Percentiles rank a stretch among this genome's conserved stretches.
phyloP scores from a whole-genome alignment of 129 eudicot species.

The Tagetes patula region DNA sequence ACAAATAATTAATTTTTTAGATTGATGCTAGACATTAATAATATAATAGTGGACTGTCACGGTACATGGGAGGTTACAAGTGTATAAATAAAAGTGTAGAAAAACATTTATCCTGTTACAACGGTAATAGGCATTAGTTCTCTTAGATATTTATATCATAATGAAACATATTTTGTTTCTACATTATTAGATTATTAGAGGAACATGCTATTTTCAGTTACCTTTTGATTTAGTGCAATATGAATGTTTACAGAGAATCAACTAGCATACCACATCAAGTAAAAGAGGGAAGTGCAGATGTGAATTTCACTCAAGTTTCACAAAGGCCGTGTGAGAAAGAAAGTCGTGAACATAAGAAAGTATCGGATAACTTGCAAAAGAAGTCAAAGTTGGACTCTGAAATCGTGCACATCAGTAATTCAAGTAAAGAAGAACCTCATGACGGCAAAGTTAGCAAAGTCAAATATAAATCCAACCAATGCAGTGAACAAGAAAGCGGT shows the following conservation, averaged over 20 bases:
- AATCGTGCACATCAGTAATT: conserved; percentile 17
- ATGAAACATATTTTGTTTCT: background rate
- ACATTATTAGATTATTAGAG: background rate
- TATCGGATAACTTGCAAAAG: background rate
- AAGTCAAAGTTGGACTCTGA: conserved; percentile 15
- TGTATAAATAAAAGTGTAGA: background rate
- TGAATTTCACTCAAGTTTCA: conserved; percentile 16
- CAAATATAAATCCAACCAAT: conserved; percentile 2
- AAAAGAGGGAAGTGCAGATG: conserved; percentile 17
- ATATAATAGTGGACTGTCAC: background rate
- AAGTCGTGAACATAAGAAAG: background rate
- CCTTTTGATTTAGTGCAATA: conserved; percentile 10
- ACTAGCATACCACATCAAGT: conserved; percentile 20
- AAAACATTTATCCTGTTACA: background rate
- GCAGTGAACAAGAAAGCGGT: background rate
- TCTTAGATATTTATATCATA: background rate
- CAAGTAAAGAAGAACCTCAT: conserved; percentile 20
- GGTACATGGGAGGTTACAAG: background rate
- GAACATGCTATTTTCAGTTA: conserved; percentile 5
- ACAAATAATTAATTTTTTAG: background rate
- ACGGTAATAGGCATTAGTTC: background rate
- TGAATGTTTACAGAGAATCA: conserved; percentile 39
- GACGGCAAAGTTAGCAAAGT: background rate
- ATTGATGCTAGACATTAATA: background rate
- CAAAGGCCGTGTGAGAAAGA: conserved; percentile 7